Base-by-base conservation (phyloP, 192 early-diverging fungal genomes). In the Jimgerdemannia flammicorona region DNA sequence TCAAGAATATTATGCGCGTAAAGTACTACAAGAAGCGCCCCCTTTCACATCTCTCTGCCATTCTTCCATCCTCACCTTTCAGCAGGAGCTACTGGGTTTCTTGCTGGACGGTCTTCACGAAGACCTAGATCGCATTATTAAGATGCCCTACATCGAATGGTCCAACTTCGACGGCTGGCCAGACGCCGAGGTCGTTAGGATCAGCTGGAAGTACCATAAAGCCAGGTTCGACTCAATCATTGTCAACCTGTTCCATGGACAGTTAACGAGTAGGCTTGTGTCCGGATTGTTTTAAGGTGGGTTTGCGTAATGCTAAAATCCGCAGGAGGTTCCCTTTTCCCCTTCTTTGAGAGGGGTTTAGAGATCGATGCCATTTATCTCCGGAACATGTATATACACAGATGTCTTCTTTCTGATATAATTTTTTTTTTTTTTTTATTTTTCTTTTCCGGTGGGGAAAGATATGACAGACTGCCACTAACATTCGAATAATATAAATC, bases 41-140 rank as follows among this genome's bases (percentile, higher is more conserved):
- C n/a, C n/a, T n/a, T n/a, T n/a, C n/a, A n/a, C n/a, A n/a, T n/a
- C n/a, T n/a, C n/a, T n/a, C n/a, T n/a, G n/a, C n/a, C n/a, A n/a
- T n/a, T n/a, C n/a, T n/a, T n/a, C n/a, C n/a, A n/a, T n/a, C n/a
- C n/a, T n/a, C n/a, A n/a, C n/a, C n/a, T n/a, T n/a, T n/a, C n/a
- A n/a, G 41, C 94, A 93, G 74, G 95, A 96, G 84, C 87, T 96
- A 10, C 80, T 95, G 63, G 88, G 86, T 17, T 95, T 90, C 64
- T 80, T 96, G 43, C 82, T 96, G 19, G 95, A 96, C 77, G 93
- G 94, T 0, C 77, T 96, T 66, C 95, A 96, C 76, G 95, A 96
- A 75, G 95, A 96, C 63, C 81, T 96, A 64, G 95, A 96, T 78
- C 85, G 94, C 14, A 93, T 96, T 54, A 66, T 83, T 66, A 87